These are phyloP conservation scores for Phytophthora constricta DNA, from an alignment of 352 stramenopile species.

Conservation along the genomic window DNA sequence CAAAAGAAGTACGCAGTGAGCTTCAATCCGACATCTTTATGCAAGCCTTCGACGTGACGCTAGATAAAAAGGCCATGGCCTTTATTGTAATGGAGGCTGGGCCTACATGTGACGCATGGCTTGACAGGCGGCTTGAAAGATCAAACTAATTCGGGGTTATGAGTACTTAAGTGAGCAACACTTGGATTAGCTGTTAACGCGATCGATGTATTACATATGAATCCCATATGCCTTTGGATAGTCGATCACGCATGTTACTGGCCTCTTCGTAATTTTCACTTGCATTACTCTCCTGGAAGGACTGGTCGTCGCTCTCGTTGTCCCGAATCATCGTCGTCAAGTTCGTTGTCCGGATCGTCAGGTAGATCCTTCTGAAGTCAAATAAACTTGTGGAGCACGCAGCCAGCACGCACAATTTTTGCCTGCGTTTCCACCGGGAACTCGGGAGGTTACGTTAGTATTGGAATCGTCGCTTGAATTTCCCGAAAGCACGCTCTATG, in stretches of 20 bases:
- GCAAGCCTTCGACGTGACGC: slow-evolving; percentile 13
- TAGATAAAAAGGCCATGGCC: slow-evolving; percentile 18
- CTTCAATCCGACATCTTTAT: slow-evolving; percentile 1
- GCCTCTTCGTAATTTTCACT: slow-evolving; percentile 7
- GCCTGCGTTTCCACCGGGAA: slow-evolving; percentile 12
- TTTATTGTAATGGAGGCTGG: slow-evolving; percentile 20
- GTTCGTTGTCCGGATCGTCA: slow-evolving; percentile 7
- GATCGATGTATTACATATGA: too few relatives aligned
- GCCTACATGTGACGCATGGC: slow-evolving; percentile 13
- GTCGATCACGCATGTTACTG: slow-evolving; percentile 9
- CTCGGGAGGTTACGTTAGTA: slow-evolving; percentile 7
- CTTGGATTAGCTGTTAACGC: too few relatives aligned
- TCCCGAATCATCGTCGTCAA: background rate
- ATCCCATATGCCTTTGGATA: slow-evolving; percentile 21
- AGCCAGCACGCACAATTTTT: slow-evolving; percentile 18
- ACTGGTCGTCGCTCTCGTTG: too few relatives aligned
- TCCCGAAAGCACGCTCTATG: slow-evolving; percentile 25
- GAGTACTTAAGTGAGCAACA: too few relatives aligned
- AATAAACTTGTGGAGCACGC: slow-evolving; percentile 30
- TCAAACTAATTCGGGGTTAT: too few relatives aligned
- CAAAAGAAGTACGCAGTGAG: background rate
- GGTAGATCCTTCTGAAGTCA: background rate
- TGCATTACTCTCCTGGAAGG: too few relatives aligned
- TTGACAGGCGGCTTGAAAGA: slow-evolving; percentile 16
- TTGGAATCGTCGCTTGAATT: slow-evolving; percentile 20